Percentiles rank a stretch among this genome's conserved stretches.
Evolutionary conservation across 192 early-diverging fungal species (phyloP).

Genomic region (Coemansia sp.): DNA sequence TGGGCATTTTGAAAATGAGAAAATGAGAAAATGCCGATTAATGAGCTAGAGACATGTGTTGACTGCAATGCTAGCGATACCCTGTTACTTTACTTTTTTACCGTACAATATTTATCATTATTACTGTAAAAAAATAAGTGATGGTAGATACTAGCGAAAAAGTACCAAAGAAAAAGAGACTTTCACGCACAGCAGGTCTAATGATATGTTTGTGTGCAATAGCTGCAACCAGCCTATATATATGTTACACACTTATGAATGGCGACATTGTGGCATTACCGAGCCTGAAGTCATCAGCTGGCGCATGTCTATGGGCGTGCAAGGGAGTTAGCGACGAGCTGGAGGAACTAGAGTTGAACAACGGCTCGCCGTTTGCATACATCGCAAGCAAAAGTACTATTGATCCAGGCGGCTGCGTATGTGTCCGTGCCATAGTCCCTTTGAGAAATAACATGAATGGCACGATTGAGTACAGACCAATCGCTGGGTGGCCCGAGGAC

Average conservation of each 20-base stretch:
- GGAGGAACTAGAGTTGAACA: not conserved
- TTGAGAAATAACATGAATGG: not conserved
- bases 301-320: constrained; percentile 12
- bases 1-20: too few species aligned
- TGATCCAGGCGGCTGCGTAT: constrained; percentile 26
- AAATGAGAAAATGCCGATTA: too few species aligned
- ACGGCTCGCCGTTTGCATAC: constrained; percentile 14
- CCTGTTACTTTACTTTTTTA: not conserved
- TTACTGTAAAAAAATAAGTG: not conserved
- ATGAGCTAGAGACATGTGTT: too few species aligned
- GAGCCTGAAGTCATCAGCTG: not conserved
- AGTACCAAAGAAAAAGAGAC: not conserved
- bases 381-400: constrained; percentile 9
- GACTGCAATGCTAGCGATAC: too few species aligned
- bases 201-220: not conserved
- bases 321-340: not conserved
- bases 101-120: not conserved
- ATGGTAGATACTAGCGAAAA: not conserved
- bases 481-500: constrained; percentile 32
- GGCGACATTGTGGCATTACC: not conserved
- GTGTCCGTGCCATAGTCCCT: constrained; percentile 24
- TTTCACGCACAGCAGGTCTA: not conserved
- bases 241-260: not conserved
- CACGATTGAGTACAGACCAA: constrained; percentile 4
- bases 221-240: constrained; percentile 9